phyloP scores from a whole-genome alignment of 1,139 yeast genomes.

The Zygotorulaspora mrakii region DNA sequence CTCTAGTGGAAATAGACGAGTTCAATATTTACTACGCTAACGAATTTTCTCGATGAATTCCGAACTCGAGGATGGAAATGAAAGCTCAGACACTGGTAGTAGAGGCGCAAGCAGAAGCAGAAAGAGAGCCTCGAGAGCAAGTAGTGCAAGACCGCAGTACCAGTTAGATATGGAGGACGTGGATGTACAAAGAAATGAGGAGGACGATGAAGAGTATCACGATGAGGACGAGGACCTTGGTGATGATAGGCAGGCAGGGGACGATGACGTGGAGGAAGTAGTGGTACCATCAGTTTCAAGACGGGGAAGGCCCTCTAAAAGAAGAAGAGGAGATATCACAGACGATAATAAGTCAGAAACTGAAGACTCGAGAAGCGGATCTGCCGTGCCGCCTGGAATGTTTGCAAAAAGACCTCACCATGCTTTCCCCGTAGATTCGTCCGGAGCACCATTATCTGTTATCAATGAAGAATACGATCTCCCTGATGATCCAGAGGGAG shows the following conservation, averaged over 20 bases:
- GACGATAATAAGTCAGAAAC: constrained; percentile 21
- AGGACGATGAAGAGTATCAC: constrained; percentile 26
- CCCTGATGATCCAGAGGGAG: constrained; percentile 81
- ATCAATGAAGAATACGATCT: constrained; percentile 76
- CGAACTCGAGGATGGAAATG: constrained; percentile 8
- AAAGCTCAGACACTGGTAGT: constrained; percentile 4
- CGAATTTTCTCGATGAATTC: constrained; percentile 7
- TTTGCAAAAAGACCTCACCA: constrained; percentile 22
- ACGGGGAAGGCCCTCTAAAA: constrained; percentile 39
- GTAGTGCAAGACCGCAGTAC: constrained; percentile 27
- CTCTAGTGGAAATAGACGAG: no score
- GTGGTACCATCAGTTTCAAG: constrained; percentile 17
- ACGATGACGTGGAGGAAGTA: constrained; percentile 14
- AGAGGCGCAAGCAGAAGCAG: constrained; percentile 5
- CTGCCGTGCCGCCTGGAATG: constrained; percentile 16
- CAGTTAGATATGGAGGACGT: constrained; percentile 31
- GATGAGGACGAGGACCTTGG: constrained; percentile 31
- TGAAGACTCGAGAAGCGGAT: constrained; percentile 26
- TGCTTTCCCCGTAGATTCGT: constrained; percentile 38
- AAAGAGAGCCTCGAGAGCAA: constrained; percentile 21
- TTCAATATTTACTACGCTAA: no score
- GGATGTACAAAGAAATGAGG: constrained; percentile 29
- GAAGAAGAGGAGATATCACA: constrained; percentile 17
- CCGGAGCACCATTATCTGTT: constrained; percentile 50
- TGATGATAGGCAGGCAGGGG: constrained; percentile 16